Evolutionary conservation across 345 rosid genomes (phyloP).

Genomic region (Raphanus raphanistrum): DNA sequence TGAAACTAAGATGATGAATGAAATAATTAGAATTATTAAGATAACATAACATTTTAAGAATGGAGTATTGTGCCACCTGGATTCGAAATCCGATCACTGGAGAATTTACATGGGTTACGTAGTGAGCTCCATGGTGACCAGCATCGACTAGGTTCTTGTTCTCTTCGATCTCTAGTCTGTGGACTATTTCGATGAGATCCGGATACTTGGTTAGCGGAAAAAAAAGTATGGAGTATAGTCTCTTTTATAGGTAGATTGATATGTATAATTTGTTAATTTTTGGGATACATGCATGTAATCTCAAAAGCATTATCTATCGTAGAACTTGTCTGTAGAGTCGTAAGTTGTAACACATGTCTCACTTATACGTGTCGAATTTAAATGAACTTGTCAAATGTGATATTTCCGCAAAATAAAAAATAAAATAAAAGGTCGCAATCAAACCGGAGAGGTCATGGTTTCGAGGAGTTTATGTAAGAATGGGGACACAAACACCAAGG

Average conservation of each 20-base stretch:
- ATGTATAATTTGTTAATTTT: neutral
- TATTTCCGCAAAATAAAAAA: neutral
- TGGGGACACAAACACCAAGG: constrained; percentile 10
- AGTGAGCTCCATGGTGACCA: too few relatives aligned
- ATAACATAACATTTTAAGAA: neutral
- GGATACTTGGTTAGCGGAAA: too few relatives aligned
- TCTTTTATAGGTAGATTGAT: neutral
- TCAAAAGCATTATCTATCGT: neutral
- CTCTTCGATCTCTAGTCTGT: too few relatives aligned
- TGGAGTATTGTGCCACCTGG: too few relatives aligned
- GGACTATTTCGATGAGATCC: too few relatives aligned
- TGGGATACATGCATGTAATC: neutral
- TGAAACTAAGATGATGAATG: neutral
- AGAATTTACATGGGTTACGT: too few relatives aligned
- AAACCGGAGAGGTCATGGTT: neutral
- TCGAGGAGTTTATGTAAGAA: constrained; percentile 3
- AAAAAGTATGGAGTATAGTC: too few relatives aligned
- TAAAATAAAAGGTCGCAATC: neutral
- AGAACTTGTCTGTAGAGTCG: neutral
- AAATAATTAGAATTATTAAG: too few relatives aligned
- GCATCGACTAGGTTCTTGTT: too few relatives aligned
- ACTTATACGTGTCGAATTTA: neutral
- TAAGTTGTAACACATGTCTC: neutral
- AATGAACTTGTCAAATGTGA: neutral
- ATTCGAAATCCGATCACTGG: too few relatives aligned